These are phyloP conservation scores for Trichoderma oligosporum DNA, from an alignment of 2,329 filamentous ascomycete species.

Conservation along the genomic window DNA sequence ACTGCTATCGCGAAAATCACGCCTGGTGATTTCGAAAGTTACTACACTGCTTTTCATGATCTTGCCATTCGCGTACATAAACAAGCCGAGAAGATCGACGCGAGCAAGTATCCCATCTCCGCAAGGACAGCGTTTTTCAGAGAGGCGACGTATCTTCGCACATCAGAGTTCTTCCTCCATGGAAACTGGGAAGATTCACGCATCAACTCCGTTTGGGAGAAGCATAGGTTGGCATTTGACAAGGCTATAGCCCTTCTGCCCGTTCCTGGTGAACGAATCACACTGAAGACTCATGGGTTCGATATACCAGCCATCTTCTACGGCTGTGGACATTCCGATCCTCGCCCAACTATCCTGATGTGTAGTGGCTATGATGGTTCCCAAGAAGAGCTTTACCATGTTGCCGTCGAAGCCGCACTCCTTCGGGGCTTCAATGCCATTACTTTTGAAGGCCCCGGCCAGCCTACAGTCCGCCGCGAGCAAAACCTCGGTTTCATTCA, in stretches of 20 bases:
- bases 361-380: slow-evolving; percentile 41
- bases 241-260: slow-evolving; percentile 35
- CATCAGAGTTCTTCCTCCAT: slow-evolving; percentile 42
- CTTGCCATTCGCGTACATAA: slow-evolving; percentile 24
- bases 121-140: slow-evolving; percentile 33
- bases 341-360: slow-evolving; percentile 38
- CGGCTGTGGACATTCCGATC: slow-evolving; percentile 19
- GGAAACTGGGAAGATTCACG: slow-evolving; percentile 39
- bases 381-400: slow-evolving; percentile 42
- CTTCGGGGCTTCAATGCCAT: slow-evolving; percentile 40
- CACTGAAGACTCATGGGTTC: slow-evolving; percentile 32
- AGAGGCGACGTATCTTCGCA: slow-evolving; percentile 41
- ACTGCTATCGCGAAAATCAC: slow-evolving; percentile 25
- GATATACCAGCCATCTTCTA: slow-evolving; percentile 35
- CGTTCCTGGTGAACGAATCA: slow-evolving; percentile 32
- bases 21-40: slow-evolving; percentile 27
- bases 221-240: slow-evolving; percentile 37
- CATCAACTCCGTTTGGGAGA: slow-evolving; percentile 36
- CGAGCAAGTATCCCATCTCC: slow-evolving; percentile 24
- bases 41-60: slow-evolving; percentile 22
- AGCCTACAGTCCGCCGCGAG: slow-evolving; percentile 39
- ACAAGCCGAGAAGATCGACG: slow-evolving; percentile 20
- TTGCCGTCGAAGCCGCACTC: slow-evolving; percentile 32
- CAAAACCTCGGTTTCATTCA: slow-evolving; percentile 43
- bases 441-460: slow-evolving; percentile 46